Conservation (phyloP, 306 rosid species). For the Astragalus membranaceus region DNA sequence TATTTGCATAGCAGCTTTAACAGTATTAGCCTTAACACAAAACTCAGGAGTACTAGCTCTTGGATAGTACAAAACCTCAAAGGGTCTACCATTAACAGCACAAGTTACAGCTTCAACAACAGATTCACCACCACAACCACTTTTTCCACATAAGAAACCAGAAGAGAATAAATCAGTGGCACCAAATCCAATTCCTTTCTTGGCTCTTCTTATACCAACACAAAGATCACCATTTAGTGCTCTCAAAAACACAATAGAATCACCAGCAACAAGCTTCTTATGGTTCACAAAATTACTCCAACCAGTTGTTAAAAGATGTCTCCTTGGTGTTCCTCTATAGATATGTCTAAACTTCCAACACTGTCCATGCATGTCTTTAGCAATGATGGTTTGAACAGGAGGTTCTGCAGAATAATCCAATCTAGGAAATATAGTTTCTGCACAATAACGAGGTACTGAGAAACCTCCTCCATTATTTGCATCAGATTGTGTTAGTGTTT, state of each 20-base stretch:
- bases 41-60: constrained; percentile 84
- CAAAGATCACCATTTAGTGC: constrained; percentile 88
- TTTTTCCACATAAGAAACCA: constrained; percentile 27
- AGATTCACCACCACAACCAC: constrained; percentile 41
- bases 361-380: constrained; percentile 87
- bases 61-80: constrained; percentile 84
- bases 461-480: constrained; percentile 98
- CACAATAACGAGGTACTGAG: constrained; percentile 96
- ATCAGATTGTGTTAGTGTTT: constrained; percentile 95
- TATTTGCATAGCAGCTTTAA: constrained; percentile 70
- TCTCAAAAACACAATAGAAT: constrained; percentile 79
- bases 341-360: constrained; percentile 95
- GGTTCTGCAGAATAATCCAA: constrained; percentile 80
- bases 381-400: constrained; percentile 81
- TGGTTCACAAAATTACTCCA: constrained; percentile 97
- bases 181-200: constrained; percentile 78
- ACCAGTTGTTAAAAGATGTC: constrained; percentile 94
- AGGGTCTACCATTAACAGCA: constrained; percentile 68
- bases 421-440: constrained; percentile 87
- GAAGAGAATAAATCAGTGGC: constrained; percentile 44
- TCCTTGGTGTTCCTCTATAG: constrained; percentile 94
- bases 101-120: constrained; percentile 67
- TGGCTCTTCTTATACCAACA: constrained; percentile 94
- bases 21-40: constrained; percentile 65
- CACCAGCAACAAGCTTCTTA: constrained; percentile 98